Evolutionary conservation across 2,329 filamentous ascomycete species (phyloP).

Genomic region (Cryphonectria parasitica): DNA sequence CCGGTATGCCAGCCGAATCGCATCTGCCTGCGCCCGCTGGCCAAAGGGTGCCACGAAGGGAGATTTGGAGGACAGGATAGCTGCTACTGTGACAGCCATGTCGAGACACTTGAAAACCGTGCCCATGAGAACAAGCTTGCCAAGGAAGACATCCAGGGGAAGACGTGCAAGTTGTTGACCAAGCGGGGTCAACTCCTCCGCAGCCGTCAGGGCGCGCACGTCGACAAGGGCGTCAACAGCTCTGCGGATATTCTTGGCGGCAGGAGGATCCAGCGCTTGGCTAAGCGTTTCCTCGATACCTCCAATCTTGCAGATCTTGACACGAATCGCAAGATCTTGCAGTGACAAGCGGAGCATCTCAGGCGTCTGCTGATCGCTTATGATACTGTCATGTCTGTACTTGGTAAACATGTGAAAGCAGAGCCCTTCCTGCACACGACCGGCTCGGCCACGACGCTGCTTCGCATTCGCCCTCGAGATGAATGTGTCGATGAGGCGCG

Average conservation of each 20-base stretch:
- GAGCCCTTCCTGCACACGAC: constrained; percentile 90
- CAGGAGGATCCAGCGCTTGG: constrained; percentile 87
- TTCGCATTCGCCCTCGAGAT: constrained; percentile 96
- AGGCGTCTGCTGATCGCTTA: constrained; percentile 92
- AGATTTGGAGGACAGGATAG: constrained; percentile 91
- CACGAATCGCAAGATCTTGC: constrained; percentile 91
- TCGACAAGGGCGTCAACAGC: constrained; percentile 93
- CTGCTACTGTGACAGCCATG: constrained; percentile 87
- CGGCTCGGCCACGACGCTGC: constrained; percentile 89
- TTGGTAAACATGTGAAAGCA: constrained; percentile 97
- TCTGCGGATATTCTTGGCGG: constrained; percentile 86
- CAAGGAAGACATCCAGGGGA: constrained; percentile 90
- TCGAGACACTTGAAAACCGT: constrained; percentile 90
- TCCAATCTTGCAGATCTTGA: constrained; percentile 96
- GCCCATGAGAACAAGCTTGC: constrained; percentile 87
- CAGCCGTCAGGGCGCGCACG: constrained; percentile 80
- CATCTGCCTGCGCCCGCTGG: constrained; percentile 79
- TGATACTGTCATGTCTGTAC: constrained; percentile 79
- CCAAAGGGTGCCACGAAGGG: constrained; percentile 89
- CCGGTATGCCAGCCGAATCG: constrained; percentile 77
- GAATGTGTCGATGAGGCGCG: constrained; percentile 88
- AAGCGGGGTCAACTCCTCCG: constrained; percentile 84
- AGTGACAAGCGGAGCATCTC: constrained; percentile 94
- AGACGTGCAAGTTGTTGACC: constrained; percentile 85
- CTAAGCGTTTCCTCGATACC: constrained; percentile 88